Conservation (phyloP, 306 rosid genomes). For the Hylodesmum podocarpum region DNA sequence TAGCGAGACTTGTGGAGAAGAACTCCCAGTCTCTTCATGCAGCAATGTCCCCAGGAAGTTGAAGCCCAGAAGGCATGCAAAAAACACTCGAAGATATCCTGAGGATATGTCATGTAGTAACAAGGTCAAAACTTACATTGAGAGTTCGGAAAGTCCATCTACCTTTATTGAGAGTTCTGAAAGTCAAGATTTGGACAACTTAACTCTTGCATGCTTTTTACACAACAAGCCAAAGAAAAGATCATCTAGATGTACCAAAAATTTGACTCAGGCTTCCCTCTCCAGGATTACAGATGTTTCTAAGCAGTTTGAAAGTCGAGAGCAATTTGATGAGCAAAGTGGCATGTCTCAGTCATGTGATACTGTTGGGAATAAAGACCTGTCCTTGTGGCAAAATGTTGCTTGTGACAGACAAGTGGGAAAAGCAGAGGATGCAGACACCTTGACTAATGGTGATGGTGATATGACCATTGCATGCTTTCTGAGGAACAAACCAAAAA, state of each 20-base stretch:
- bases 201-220: constrained; percentile 40
- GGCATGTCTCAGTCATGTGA: neutral
- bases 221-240: constrained; percentile 43
- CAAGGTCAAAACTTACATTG: constrained; percentile 1
- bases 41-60: constrained; percentile 46
- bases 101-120: constrained; percentile 6
- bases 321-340: constrained; percentile 15
- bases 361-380: constrained; percentile 19
- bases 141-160: constrained; percentile 25
- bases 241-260: constrained; percentile 27
- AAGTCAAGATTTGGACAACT: constrained; percentile 33
- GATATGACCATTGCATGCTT: constrained; percentile 35
- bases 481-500: constrained; percentile 37
- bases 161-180: constrained; percentile 23
- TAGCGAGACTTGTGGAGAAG: constrained; percentile 7
- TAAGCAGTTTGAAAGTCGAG: constrained; percentile 32
- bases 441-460: constrained; percentile 6
- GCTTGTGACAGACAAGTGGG: constrained; percentile 17
- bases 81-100: constrained; percentile 26
- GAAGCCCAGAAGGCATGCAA: constrained; percentile 38
- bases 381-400: neutral
- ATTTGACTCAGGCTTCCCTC: neutral
- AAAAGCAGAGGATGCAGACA: constrained; percentile 16
- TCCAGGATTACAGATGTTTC: neutral
- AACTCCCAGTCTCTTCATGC: constrained; percentile 22